Evolutionary conservation across 257 asterid species (phyloP).

Genomic region (Capsicum baccatum): DNA sequence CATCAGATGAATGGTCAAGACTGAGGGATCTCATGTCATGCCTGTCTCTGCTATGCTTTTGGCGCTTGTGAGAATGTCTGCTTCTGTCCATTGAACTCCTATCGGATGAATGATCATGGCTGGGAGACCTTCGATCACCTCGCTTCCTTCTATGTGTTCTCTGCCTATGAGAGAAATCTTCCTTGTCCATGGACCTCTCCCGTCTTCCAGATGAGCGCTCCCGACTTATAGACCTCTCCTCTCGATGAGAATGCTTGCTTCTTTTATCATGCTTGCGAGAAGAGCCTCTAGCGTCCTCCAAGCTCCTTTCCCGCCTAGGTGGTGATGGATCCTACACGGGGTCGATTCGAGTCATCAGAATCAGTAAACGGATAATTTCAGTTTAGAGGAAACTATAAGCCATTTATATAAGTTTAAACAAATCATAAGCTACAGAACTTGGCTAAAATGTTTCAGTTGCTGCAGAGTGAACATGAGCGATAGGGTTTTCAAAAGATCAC

Average conservation of each 20-base stretch:
- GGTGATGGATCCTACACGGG: constrained; percentile 71
- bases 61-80: constrained; percentile 37
- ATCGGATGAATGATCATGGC: constrained; percentile 45
- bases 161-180: constrained; percentile 40
- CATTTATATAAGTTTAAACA: background rate
- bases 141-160: constrained; percentile 41
- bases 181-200: constrained; percentile 43
- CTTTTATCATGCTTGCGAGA: constrained; percentile 47
- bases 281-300: constrained; percentile 44
- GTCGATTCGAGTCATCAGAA: background rate
- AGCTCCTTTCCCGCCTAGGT: constrained; percentile 65
- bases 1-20: constrained; percentile 35
- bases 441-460: background rate
- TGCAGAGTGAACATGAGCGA: background rate
- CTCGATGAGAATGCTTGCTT: constrained; percentile 34
- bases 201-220: constrained; percentile 40
- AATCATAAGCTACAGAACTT: background rate
- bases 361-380: background rate
- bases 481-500: background rate
- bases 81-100: constrained; percentile 45
- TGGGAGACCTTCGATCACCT: constrained; percentile 42
- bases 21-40: constrained; percentile 49
- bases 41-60: constrained; percentile 35
- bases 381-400: background rate
- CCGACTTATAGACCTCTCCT: constrained; percentile 52